Conservation (phyloP, 2,329 filamentous ascomycete species). For the Cylindrodendrum hubeiense region DNA sequence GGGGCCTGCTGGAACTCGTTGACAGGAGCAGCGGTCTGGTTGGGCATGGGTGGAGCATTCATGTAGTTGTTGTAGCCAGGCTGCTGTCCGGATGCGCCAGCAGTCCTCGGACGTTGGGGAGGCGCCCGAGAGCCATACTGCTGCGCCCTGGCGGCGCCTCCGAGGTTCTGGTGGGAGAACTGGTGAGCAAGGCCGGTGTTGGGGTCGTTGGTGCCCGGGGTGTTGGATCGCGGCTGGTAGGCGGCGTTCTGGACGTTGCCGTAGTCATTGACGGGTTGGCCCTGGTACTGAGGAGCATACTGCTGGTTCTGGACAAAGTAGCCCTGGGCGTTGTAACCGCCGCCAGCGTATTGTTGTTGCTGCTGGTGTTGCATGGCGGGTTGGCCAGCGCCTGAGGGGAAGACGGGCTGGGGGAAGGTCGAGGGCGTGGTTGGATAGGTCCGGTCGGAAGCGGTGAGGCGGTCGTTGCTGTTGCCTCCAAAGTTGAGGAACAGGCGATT, state of each 20-base stretch:
- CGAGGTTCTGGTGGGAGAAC: constrained; percentile 95
- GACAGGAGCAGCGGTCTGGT: constrained; percentile 68
- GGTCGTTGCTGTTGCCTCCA: constrained; percentile 71
- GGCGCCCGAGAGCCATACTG: constrained; percentile 79
- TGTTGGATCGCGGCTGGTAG: constrained; percentile 67
- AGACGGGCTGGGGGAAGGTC: constrained; percentile 93
- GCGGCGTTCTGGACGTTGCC: constrained; percentile 59
- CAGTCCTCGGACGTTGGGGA: constrained; percentile 84
- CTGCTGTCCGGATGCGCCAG: constrained; percentile 75
- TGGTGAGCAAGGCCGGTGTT: constrained; percentile 95
- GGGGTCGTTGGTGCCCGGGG: constrained; percentile 79
- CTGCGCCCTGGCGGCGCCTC: constrained; percentile 76
- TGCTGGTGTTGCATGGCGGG: constrained; percentile 53
- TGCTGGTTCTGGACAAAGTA: constrained; percentile 75
- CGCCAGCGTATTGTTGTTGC: constrained; percentile 61
- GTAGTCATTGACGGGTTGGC: constrained; percentile 61
- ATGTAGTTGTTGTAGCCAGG: constrained; percentile 75
- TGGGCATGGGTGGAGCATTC: constrained; percentile 74
- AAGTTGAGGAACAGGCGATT: constrained; percentile 76
- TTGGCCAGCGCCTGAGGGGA: constrained; percentile 51
- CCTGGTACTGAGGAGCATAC: constrained; percentile 60
- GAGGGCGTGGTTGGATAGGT: constrained; percentile 91
- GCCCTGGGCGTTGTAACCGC: constrained; percentile 58
- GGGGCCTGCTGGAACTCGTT: constrained; percentile 83
- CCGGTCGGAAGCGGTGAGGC: constrained; percentile 72